Percentiles rank a stretch among this genome's conserved stretches.
phyloP scores from a whole-genome alignment of 352 stramenopile species.

The Elongisporangium anandrum region DNA sequence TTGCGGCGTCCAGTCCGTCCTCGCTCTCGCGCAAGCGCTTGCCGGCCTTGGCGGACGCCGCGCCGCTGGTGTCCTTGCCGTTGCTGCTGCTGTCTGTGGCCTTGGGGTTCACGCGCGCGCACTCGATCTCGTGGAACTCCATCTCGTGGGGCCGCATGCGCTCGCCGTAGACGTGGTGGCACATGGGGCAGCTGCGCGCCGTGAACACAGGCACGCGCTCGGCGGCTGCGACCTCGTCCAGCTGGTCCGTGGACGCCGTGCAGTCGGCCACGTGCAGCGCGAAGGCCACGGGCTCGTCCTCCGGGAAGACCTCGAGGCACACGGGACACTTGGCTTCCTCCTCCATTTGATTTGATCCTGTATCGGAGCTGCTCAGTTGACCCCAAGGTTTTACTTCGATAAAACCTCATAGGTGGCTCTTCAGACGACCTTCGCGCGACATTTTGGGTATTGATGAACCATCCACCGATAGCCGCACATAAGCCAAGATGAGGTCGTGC shows the following conservation, averaged over 20 bases:
- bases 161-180: constrained; percentile 55
- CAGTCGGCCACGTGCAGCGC: constrained; percentile 57
- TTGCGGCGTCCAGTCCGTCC: background rate
- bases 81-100: background rate
- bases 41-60: constrained; percentile 8
- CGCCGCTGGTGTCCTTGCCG: background rate
- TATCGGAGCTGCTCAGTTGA: too few relatives aligned
- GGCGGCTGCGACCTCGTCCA: constrained; percentile 7
- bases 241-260: constrained; percentile 12
- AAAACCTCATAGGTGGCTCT: background rate
- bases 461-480: constrained; percentile 1
- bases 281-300: constrained; percentile 21
- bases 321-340: constrained; percentile 36
- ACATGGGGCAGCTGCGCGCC: constrained; percentile 42
- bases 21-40: constrained; percentile 29
- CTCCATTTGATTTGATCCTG: constrained; percentile 10
- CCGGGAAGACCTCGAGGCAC: constrained; percentile 32
- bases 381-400: background rate
- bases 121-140: constrained; percentile 77
- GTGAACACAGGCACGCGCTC: constrained; percentile 5
- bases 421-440: constrained; percentile 15
- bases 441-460: background rate
- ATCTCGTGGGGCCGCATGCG: constrained; percentile 48
- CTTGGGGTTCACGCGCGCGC: constrained; percentile 50
- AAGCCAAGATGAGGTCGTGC: constrained; percentile 35